Evolutionary conservation across 1,139 yeast species (phyloP), one percentile per base, ranked within the genome.

Genomic region (Suhomyces bribrorum): DNA sequence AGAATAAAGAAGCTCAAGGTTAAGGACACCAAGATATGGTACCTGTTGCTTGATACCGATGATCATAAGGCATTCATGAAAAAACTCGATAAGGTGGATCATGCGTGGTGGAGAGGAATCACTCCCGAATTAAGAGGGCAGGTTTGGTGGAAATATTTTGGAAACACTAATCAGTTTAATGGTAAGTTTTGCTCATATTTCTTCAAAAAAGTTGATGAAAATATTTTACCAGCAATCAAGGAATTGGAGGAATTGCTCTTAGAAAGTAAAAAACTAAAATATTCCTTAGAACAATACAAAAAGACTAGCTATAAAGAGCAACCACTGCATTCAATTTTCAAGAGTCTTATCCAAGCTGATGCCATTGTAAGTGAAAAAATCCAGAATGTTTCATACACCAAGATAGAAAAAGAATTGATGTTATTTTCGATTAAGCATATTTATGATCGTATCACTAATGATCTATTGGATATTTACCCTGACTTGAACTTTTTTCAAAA

Each of bases 101-200:
- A 78, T 39, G 61, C 81, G 41, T 80, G 83, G 76, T 83, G 88
- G 87, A 62, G 86, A 37, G 87, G 87, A 2, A 59, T 83, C 1
- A 83, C 87, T 3, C 41, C 61, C n/a, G 47, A 47, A 27, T 54
- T 71, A 14, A 62, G 90, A 31, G 58, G 66, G 6, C 57, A 57
- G 11, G 64, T 82, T 5, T 83, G 90, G 90, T 58, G 62, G 45
- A 57, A 58, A 32, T 39, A 43, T 23, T 41, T 36, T 24, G 77
- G 77, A 9, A 67, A 66, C 40, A 48, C 54, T n/a, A 36, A 39
- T 14, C 46, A 49, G 14, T 44, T 56, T 16, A 46, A 45, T 42
- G 54, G 47, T 32, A 31, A 42, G 17, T 48, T 50, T 28, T 55
- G 61, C 35, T 46, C 42, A 6, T 32, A 41, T 28, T 54, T 50